Evolutionary conservation across 371 early-diverging fungal genomes (phyloP).

Genomic region (Mucor lusitanicus): DNA sequence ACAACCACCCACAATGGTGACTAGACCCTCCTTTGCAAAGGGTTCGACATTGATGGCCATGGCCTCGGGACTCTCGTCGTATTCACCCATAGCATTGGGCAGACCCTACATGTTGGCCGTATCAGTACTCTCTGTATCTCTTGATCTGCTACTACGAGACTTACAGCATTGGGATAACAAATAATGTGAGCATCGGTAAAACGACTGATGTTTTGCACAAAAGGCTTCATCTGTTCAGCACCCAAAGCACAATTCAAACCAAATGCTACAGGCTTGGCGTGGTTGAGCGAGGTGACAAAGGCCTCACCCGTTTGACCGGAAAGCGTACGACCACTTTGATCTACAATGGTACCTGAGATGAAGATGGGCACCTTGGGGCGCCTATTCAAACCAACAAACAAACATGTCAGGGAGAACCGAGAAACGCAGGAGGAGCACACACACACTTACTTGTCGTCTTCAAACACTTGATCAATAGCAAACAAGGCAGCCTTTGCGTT

Average conservation of each 20-base stretch:
- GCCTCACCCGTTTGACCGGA: slow-evolving; percentile 97
- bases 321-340: slow-evolving; percentile 92
- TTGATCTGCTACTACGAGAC: slow-evolving; percentile 6
- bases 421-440: neutral
- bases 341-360: slow-evolving; percentile 97
- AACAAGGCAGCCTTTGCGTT: slow-evolving; percentile 93
- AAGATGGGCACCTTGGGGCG: slow-evolving; percentile 82
- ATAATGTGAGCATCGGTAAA: slow-evolving; percentile 81
- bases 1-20: slow-evolving; percentile 95
- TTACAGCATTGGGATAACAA: slow-evolving; percentile 93
- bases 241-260: slow-evolving; percentile 96
- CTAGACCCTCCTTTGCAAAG: slow-evolving; percentile 87
- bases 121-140: neutral
- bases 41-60: slow-evolving; percentile 84
- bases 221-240: slow-evolving; percentile 94
- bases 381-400: slow-evolving; percentile 17
- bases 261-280: slow-evolving; percentile 84
- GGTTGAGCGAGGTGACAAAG: slow-evolving; percentile 81
- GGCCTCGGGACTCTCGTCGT: slow-evolving; percentile 83
- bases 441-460: slow-evolving; percentile 58
- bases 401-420: neutral
- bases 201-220: slow-evolving; percentile 85
- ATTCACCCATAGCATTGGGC: slow-evolving; percentile 87
- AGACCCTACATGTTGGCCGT: slow-evolving; percentile 54
- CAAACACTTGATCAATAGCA: slow-evolving; percentile 86